These are phyloP conservation scores for Abrus pulchellus DNA, from an alignment of 306 rosid species.

Conservation along the genomic window DNA sequence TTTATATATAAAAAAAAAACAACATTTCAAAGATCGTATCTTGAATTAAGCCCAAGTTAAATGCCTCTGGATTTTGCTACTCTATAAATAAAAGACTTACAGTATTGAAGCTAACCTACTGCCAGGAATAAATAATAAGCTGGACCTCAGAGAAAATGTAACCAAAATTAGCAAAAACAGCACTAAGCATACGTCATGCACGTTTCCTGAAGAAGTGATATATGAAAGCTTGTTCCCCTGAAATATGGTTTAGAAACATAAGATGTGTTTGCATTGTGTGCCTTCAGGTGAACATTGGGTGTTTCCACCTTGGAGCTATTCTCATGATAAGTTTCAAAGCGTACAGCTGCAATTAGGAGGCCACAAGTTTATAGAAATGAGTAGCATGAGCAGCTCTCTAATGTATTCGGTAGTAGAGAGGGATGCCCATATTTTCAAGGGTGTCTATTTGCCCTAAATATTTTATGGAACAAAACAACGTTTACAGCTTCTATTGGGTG, in stretches of 20 bases:
- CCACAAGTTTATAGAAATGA: neutral
- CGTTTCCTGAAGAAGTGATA: conserved; percentile 3
- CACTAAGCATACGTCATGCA: neutral
- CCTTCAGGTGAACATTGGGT: neutral
- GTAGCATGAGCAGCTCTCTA: neutral
- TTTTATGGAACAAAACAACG: neutral
- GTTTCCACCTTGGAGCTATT: neutral
- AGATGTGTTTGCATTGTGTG: neutral
- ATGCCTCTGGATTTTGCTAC: neutral
- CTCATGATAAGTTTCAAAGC: conserved; percentile 1
- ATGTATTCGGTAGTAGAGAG: neutral
- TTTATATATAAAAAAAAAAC: neutral
- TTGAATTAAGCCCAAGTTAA: conserved; percentile 15
- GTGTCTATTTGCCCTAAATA: neutral
- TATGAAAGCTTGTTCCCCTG: neutral
- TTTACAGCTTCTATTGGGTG: neutral
- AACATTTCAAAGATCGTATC: neutral
- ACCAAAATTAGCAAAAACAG: conserved; percentile 10
- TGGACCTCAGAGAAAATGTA: neutral
- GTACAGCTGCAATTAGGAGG: neutral
- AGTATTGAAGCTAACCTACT: neutral
- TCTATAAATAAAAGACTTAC: neutral
- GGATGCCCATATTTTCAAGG: conserved; percentile 11
- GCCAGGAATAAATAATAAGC: neutral
- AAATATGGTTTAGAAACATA: neutral